A percentile compares a stretch with the other conserved stretches of the same genome.
phyloP scores from a whole-genome alignment of 208 protist species.

The Acanthamoeba lenticulata region DNA sequence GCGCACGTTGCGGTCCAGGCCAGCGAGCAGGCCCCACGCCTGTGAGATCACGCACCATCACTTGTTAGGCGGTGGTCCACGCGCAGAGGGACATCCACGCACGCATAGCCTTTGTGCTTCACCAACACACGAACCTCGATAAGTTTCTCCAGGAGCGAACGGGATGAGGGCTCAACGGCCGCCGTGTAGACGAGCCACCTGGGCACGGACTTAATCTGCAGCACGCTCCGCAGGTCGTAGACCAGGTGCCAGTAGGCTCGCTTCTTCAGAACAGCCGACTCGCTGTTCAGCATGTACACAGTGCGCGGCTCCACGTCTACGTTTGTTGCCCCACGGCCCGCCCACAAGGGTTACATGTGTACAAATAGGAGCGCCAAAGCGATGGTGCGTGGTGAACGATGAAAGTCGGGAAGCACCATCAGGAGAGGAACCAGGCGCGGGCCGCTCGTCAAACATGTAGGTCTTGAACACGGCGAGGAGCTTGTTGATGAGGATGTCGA shows the following conservation, averaged over 20 bases:
- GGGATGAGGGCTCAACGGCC: not conserved
- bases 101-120: too few relatives aligned
- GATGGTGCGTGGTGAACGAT: not conserved
- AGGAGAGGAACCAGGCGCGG: not conserved
- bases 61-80: too few relatives aligned
- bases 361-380: not conserved
- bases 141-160: not conserved
- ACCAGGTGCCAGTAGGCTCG: constrained; percentile 37
- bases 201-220: constrained; percentile 26
- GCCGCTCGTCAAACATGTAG: not conserved
- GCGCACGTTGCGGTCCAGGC: not conserved
- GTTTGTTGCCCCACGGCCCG: too few relatives aligned
- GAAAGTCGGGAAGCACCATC: not conserved
- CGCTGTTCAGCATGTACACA: not conserved
- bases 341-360: too few relatives aligned
- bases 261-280: constrained; percentile 10
- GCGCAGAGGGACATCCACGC: too few relatives aligned
- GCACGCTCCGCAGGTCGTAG: constrained; percentile 33
- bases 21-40: constrained; percentile 12
- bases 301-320: not conserved
- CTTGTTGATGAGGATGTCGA: constrained; percentile 27
- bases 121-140: not conserved
- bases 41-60: too few relatives aligned
- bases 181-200: constrained; percentile 43
- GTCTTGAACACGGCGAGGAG: constrained; percentile 28